A percentile compares a stretch with the other conserved stretches of the same genome.
phyloP scores from a whole-genome alignment of 2,329 filamentous ascomycete species.

The Falciphora oryzae region DNA sequence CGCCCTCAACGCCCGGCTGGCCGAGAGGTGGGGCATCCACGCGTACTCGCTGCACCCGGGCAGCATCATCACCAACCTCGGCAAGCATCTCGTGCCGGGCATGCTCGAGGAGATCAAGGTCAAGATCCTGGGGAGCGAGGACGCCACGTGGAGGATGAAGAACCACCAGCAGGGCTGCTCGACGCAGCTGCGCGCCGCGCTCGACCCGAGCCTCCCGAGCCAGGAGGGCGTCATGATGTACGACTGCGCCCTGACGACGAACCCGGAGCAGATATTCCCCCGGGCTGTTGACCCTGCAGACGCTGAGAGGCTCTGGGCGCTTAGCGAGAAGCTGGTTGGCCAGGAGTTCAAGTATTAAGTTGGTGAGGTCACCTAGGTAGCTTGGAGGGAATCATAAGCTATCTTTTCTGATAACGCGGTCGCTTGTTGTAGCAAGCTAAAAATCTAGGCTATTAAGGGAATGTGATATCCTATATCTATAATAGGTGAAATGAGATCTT shows the following conservation, averaged over 20 bases:
- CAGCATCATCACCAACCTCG: conserved; percentile 13
- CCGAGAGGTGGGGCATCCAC: not conserved
- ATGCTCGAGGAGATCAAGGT: not conserved
- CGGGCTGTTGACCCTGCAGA: conserved; percentile 19
- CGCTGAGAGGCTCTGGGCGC: conserved; percentile 38
- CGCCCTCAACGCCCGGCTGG: conserved; percentile 20
- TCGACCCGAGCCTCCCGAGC: conserved; percentile 27
- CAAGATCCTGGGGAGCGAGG: not conserved
- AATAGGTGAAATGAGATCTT: too few relatives aligned
- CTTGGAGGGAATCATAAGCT: not conserved
- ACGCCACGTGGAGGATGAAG: conserved; percentile 14
- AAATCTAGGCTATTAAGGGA: not conserved
- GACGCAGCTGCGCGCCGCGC: conserved; percentile 30
- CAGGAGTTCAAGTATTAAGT: conserved; percentile 28
- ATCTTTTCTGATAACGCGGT: too few relatives aligned
- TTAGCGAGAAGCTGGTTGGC: conserved; percentile 40
- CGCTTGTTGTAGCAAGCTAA: not conserved
- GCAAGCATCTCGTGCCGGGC: conserved; percentile 3
- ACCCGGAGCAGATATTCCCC: conserved; percentile 11
- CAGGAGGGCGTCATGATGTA: conserved; percentile 19
- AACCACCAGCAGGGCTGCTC: conserved; percentile 19
- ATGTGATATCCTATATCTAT: not conserved
- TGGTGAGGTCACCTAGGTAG: not conserved
- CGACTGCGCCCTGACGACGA: conserved; percentile 20
- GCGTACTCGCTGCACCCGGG: conserved; percentile 14